Conservation (phyloP, 2,329 filamentous ascomycete genomes). For the Aspergillus ibericus region DNA sequence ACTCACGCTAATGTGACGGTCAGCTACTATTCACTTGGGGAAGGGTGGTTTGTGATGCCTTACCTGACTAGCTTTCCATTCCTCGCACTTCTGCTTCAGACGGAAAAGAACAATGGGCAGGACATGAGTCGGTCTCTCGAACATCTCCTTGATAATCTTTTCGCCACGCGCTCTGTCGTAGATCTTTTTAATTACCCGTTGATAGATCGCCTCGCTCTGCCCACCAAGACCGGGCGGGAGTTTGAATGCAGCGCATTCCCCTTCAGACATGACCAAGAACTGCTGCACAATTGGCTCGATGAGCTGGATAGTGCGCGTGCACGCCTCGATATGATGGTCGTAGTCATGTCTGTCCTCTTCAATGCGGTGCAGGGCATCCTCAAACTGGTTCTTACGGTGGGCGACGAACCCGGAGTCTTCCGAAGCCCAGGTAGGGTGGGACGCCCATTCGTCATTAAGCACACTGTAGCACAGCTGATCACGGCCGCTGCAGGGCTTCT, state of each 20-base stretch:
- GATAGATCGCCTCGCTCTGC: constrained; percentile 94
- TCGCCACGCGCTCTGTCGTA: constrained; percentile 83
- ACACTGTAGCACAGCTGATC: constrained; percentile 93
- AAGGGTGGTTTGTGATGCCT: constrained; percentile 11
- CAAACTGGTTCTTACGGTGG: constrained; percentile 92
- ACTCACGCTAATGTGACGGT: constrained; percentile 66
- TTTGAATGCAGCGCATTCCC: constrained; percentile 71
- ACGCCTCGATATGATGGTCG: constrained; percentile 96
- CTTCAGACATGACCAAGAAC: constrained; percentile 74
- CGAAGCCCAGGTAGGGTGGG: constrained; percentile 97
- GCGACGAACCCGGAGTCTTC: constrained; percentile 98
- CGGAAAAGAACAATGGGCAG: constrained; percentile 85
- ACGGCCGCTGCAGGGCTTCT: constrained; percentile 88
- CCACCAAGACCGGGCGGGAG: constrained; percentile 84
- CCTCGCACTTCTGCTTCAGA: constrained; percentile 93
- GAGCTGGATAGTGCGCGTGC: constrained; percentile 90
- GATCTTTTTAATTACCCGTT: constrained; percentile 95
- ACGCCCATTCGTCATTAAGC: constrained; percentile 97
- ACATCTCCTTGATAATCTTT: constrained; percentile 84
- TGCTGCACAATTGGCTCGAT: constrained; percentile 92
- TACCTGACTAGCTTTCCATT: constrained; percentile 88
- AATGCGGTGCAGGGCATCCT: constrained; percentile 91
- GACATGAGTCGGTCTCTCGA: constrained; percentile 77
- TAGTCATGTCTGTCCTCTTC: constrained; percentile 99
- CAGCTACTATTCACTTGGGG: background rate